Conservation (phyloP, 805 yeast species). For the Trichomonascus vanleenenianus region DNA sequence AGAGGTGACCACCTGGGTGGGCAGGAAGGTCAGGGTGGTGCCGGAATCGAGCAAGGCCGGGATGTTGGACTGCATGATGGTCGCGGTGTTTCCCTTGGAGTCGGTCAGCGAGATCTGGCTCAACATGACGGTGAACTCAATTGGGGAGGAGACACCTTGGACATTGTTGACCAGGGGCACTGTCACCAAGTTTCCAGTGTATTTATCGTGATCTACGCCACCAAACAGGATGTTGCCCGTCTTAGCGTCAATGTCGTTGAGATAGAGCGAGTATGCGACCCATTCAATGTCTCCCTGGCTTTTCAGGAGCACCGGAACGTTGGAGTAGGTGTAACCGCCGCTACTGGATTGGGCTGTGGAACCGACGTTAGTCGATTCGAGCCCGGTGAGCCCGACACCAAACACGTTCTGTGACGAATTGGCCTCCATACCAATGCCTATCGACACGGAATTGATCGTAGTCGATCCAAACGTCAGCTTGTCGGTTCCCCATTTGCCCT, state of each 20-base stretch:
- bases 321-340: constrained; percentile 37
- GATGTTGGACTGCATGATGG: constrained; percentile 5
- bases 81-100: constrained; percentile 2
- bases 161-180: constrained; percentile 18
- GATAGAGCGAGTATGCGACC: constrained; percentile 40
- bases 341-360: background rate
- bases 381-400: constrained; percentile 15
- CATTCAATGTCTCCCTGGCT: constrained; percentile 35
- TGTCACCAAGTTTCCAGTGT: constrained; percentile 29
- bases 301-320: constrained; percentile 56
- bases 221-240: constrained; percentile 43
- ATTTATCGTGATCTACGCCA: constrained; percentile 44
- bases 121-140: constrained; percentile 13
- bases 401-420: constrained; percentile 38
- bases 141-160: constrained; percentile 10
- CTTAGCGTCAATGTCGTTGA: constrained; percentile 29
- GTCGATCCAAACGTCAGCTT: constrained; percentile 42
- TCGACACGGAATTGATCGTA: constrained; percentile 35
- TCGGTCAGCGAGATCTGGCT: background rate
- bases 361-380: constrained; percentile 10
- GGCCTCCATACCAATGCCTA: constrained; percentile 42
- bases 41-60: constrained; percentile 21
- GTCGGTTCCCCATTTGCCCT: constrained; percentile 60
- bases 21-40: constrained; percentile 20
- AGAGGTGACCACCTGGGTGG: constrained; percentile 19